Evolutionary conservation across 768 basidiomycete genomes (phyloP).

Genomic region (Tremella fuciformis): DNA sequence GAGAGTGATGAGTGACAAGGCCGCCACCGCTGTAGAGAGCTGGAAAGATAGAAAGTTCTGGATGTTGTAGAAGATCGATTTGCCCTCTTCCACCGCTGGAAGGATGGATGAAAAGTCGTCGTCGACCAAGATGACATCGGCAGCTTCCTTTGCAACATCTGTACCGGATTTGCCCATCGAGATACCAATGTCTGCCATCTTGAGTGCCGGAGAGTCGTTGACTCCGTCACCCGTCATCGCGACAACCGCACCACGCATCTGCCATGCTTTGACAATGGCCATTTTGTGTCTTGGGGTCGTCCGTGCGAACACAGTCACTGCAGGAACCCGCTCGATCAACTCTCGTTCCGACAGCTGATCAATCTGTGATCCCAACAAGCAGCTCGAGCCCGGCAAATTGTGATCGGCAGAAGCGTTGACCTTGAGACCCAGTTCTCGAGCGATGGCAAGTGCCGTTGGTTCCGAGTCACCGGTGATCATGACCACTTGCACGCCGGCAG

Average conservation of each 20-base stretch:
- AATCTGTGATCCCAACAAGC: slow-evolving; percentile 77
- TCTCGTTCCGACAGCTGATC: slow-evolving; percentile 79
- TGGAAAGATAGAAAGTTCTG: slow-evolving; percentile 98
- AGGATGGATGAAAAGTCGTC: slow-evolving; percentile 95
- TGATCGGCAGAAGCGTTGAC: slow-evolving; percentile 55
- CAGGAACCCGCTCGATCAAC: slow-evolving; percentile 74
- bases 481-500: slow-evolving; percentile 88
- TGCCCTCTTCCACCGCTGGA: slow-evolving; percentile 90
- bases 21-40: slow-evolving; percentile 94
- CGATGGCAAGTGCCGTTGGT: slow-evolving; percentile 83
- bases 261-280: slow-evolving; percentile 92
- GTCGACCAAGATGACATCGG: slow-evolving; percentile 93
- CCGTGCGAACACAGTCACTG: slow-evolving; percentile 84
- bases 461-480: slow-evolving; percentile 98
- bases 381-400: slow-evolving; percentile 36
- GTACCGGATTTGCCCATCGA: slow-evolving; percentile 99
- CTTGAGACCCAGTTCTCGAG: slow-evolving; percentile 74
- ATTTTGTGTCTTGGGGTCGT: slow-evolving; percentile 97
- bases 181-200: slow-evolving; percentile 96
- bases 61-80: slow-evolving; percentile 98
- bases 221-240: slow-evolving; percentile 99
- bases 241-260: slow-evolving; percentile 80
- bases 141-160: slow-evolving; percentile 97
- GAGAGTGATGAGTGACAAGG: slow-evolving; percentile 88
- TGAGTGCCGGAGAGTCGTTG: slow-evolving; percentile 93